These are phyloP conservation scores for Russula compacta DNA, from an alignment of 768 basidiomycete genomes.

Conservation along the genomic window DNA sequence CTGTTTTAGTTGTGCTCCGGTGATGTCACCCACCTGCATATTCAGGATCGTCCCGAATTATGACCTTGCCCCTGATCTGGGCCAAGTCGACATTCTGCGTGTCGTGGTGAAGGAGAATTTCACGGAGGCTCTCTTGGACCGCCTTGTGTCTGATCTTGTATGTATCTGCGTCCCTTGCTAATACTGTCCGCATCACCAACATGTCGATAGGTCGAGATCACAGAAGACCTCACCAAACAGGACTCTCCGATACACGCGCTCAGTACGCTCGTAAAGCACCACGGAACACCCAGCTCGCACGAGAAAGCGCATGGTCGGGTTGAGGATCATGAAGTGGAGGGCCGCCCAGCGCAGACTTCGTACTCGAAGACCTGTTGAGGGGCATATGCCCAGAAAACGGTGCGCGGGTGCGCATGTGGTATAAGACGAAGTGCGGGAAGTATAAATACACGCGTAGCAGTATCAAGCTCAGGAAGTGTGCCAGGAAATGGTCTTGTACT, in stretches of 20 bases:
- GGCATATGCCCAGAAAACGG: neutral
- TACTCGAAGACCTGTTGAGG: conserved; percentile 58
- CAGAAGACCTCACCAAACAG: conserved; percentile 43
- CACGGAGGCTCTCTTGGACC: conserved; percentile 39
- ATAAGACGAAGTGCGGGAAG: neutral
- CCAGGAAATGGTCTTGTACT: neutral
- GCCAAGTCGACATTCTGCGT: conserved; percentile 48
- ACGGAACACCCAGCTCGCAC: conserved; percentile 24
- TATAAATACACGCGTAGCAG: neutral
- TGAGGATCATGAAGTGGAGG: conserved; percentile 30
- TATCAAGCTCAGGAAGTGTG: neutral
- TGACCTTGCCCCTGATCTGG: conserved; percentile 43
- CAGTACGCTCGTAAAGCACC: conserved; percentile 31
- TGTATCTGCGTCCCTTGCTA: conserved; percentile 23
- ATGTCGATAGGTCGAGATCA: conserved; percentile 46
- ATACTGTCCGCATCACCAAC: neutral
- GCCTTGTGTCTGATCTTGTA: conserved; percentile 61
- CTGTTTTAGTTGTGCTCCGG: neutral
- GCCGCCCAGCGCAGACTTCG: conserved; percentile 34
- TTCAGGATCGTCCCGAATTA: conserved; percentile 51
- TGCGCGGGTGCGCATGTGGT: neutral
- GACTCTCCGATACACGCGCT: conserved; percentile 46
- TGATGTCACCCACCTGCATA: neutral
- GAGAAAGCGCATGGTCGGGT: conserved; percentile 39
- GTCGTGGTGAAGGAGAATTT: conserved; percentile 52